Base-by-base conservation (phyloP, 345 rosid species). In the Cardamine chenopodiifolia region DNA sequence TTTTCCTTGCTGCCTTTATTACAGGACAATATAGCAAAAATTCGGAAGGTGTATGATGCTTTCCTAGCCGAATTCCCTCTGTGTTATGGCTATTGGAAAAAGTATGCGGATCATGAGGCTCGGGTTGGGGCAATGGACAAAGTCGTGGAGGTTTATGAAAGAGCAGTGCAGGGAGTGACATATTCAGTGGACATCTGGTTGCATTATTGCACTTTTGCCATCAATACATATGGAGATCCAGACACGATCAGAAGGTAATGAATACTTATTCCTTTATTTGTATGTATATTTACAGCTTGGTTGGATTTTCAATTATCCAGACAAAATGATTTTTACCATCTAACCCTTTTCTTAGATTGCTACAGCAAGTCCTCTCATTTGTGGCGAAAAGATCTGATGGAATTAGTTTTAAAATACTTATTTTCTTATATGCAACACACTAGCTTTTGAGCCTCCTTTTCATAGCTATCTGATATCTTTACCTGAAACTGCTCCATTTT, bases 61-160 rank as follows among this genome's bases (percentile, higher is more conserved):
- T 95, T 95, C 83, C 80, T 96, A 69, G 95, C 89, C 35, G 99
- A 96, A 78, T 96, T 90, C 54, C 99, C 97, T 45, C 68, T 92
- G 77, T 96, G 99, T 76, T 96, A 90, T 88, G 99, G 99, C 71
- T 95, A 92, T 66, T 95, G 99, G 99, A 92, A 95, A 85, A 95
- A 92, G 84, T 96, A 90, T 74, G 97, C 97, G 9, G 97, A 96
- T 84, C 97, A 92, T 67, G 99, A 96, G 82, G 94, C 94, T 37
- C 87, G 90, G 5, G 81, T 85, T 63, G 92, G 96, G 50, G 89
- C 90, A 42, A 83, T 88, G 89, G 98, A 96, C 86, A 96, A 90
- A 74, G 96, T 91, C 61, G 87, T 90, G 78, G 98, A 90, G 84
- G 98, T 96, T 77, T 96, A 90, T 71, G 99, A 96, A 81, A 83